A percentile compares a stretch with the other conserved stretches of the same genome.
These are phyloP conservation scores for Tuber magnatum DNA, from an alignment of 495 filamentous ascomycete species.

Conservation along the genomic window DNA sequence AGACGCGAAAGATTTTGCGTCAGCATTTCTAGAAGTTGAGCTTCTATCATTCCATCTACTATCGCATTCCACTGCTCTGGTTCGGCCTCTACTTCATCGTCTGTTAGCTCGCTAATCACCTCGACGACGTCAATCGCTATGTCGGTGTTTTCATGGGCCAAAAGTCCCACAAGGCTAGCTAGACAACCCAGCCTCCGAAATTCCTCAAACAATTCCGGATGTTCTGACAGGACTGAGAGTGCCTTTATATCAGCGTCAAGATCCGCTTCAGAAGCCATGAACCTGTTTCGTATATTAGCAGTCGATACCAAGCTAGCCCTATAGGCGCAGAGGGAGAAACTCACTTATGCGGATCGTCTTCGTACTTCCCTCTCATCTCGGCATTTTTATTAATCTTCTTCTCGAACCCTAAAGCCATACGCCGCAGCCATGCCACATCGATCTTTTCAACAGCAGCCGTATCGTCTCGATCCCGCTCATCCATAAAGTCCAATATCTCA, in stretches of 20 bases:
- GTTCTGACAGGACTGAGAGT: constrained; percentile 80
- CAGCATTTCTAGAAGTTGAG: constrained; percentile 75
- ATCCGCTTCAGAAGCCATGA: constrained; percentile 81
- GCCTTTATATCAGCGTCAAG: constrained; percentile 82
- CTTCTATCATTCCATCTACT: constrained; percentile 73
- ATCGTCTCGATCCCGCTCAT: constrained; percentile 57
- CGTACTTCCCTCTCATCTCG: constrained; percentile 83
- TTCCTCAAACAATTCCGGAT: constrained; percentile 74
- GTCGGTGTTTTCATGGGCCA: constrained; percentile 95
- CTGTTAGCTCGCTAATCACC: constrained; percentile 84
- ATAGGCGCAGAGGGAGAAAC: constrained; percentile 41
- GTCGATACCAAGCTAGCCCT: neutral
- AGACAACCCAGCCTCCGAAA: constrained; percentile 74
- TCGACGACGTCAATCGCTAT: constrained; percentile 89
- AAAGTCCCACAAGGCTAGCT: constrained; percentile 64
- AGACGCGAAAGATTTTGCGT: constrained; percentile 75
- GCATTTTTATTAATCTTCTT: constrained; percentile 86
- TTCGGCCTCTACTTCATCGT: constrained; percentile 83
- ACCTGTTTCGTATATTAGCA: constrained; percentile 44
- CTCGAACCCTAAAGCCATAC: constrained; percentile 77
- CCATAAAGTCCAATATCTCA: constrained; percentile 85
- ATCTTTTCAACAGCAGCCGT: constrained; percentile 61
- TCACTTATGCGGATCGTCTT: constrained; percentile 74
- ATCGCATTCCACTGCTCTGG: constrained; percentile 75
- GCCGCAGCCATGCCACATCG: constrained; percentile 74